phyloP scores from a whole-genome alignment of 352 stramenopile species.

The Phytophthora ohioensis region DNA sequence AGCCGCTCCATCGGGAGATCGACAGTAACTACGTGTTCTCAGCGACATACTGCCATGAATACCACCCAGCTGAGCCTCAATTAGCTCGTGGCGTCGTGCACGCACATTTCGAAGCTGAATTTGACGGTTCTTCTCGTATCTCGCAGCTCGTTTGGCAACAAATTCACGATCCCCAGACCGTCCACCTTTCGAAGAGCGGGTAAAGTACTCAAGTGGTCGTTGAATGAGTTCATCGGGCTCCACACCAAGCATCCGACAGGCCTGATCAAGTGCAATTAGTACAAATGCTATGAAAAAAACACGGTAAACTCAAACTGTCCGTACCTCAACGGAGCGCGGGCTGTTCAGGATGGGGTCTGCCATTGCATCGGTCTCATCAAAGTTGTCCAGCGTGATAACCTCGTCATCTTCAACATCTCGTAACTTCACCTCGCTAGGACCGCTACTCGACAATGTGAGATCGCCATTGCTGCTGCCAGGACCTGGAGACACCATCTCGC shows the following conservation, averaged over 20 bases:
- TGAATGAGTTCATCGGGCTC: conserved; percentile 72
- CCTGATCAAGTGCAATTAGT: conserved; percentile 33
- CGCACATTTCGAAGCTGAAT: conserved; percentile 61
- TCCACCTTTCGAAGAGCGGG: conserved; percentile 27
- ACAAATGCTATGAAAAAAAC: not conserved
- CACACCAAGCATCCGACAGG: conserved; percentile 77
- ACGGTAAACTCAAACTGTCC: not conserved
- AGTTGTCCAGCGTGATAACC: conserved; percentile 68
- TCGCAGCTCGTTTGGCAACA: conserved; percentile 58
- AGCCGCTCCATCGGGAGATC: conserved; percentile 44
- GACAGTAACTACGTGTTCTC: conserved; percentile 61
- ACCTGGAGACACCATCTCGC: conserved; percentile 21
- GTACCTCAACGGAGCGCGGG: conserved; percentile 65
- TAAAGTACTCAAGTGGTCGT: conserved; percentile 67
- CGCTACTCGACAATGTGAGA: conserved; percentile 11
- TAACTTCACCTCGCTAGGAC: not conserved
- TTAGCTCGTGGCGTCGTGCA: conserved; percentile 60
- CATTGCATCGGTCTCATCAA: conserved; percentile 54
- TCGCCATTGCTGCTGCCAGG: conserved; percentile 17
- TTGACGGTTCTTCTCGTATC: conserved; percentile 70
- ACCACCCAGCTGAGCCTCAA: conserved; percentile 59
- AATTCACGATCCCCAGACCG: conserved; percentile 45
- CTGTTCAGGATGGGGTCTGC: conserved; percentile 63
- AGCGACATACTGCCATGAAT: conserved; percentile 64
- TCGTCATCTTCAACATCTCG: conserved; percentile 18